Conservation (phyloP, 2,329 filamentous ascomycete species). For the Daldinia sp. region DNA sequence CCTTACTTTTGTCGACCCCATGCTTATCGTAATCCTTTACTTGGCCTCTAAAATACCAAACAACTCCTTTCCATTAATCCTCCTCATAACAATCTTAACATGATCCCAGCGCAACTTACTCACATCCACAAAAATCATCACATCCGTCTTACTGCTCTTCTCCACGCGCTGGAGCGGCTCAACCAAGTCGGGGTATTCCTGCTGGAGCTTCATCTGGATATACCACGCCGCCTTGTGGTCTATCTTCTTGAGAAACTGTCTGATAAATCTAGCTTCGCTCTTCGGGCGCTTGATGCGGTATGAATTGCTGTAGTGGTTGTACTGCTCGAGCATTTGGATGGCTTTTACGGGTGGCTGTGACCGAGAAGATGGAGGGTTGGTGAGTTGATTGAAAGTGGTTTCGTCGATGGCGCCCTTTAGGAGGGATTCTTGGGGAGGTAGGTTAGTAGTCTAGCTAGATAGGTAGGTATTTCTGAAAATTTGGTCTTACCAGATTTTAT, state of each 20-base stretch:
- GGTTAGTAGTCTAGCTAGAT: neutral
- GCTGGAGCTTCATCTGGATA: constrained; percentile 33
- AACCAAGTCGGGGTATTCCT: constrained; percentile 32
- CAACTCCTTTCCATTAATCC: constrained; percentile 13
- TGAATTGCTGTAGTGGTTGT: constrained; percentile 29
- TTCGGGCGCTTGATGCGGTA: constrained; percentile 34
- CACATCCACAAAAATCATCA: constrained; percentile 17
- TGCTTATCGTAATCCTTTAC: neutral
- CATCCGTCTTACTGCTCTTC: constrained; percentile 11
- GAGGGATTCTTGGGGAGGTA: constrained; percentile 6
- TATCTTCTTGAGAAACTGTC: constrained; percentile 31
- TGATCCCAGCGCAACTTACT: constrained; percentile 26
- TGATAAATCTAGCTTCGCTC: constrained; percentile 35
- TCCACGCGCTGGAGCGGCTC: constrained; percentile 5
- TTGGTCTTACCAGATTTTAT: constrained; percentile 11
- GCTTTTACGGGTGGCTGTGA: constrained; percentile 23
- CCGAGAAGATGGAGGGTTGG: neutral
- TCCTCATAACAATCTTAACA: constrained; percentile 21
- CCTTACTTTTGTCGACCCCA: neutral
- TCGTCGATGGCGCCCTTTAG: neutral
- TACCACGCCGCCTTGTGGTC: constrained; percentile 33
- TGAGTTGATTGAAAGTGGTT: neutral
- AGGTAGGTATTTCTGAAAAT: neutral
- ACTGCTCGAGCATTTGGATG: constrained; percentile 26
- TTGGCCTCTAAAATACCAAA: constrained; percentile 20